Conservation (phyloP, 1,284 basidiomycete species). For the Cutaneotrichosporon mucoides region DNA sequence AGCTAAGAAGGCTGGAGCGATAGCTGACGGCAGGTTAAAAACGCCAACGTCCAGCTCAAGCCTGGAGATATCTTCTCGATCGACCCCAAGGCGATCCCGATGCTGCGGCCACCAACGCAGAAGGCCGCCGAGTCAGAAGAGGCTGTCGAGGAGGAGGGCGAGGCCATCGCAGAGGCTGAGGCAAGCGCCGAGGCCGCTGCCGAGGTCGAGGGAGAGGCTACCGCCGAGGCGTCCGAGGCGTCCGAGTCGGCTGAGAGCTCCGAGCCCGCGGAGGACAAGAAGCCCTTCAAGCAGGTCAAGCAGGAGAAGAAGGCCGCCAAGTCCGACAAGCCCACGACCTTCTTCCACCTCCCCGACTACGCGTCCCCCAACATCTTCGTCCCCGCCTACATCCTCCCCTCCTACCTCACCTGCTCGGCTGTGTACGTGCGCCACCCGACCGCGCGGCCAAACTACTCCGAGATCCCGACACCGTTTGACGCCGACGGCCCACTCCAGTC, state of each 20-base stretch:
- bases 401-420: slow-evolving; percentile 84
- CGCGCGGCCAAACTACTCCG: slow-evolving; percentile 82
- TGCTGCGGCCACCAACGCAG: slow-evolving; percentile 52
- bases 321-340: slow-evolving; percentile 11
- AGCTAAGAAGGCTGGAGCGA: slow-evolving; percentile 27
- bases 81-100: slow-evolving; percentile 72
- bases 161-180: slow-evolving; percentile 6
- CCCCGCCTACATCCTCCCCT: slow-evolving; percentile 89
- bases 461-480: slow-evolving; percentile 89
- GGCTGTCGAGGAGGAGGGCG: slow-evolving; percentile 4
- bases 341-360: slow-evolving; percentile 81
- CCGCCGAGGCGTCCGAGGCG: slow-evolving; percentile 7
- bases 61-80: slow-evolving; percentile 94
- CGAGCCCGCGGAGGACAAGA: too few relatives aligned
- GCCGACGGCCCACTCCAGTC: slow-evolving; percentile 86
- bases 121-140: slow-evolving; percentile 9
- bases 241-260: not conserved
- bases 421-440: slow-evolving; percentile 95
- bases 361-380: slow-evolving; percentile 91
- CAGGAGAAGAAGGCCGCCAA: slow-evolving; percentile 1
- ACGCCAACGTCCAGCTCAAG: slow-evolving; percentile 84
- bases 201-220: slow-evolving; percentile 11
- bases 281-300: not conserved
- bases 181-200: slow-evolving; percentile 5
- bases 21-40: slow-evolving; percentile 58